These are phyloP conservation scores for Chalciporus sphaerocephalus DNA, from an alignment of 768 basidiomycete species.

Conservation along the genomic window DNA sequence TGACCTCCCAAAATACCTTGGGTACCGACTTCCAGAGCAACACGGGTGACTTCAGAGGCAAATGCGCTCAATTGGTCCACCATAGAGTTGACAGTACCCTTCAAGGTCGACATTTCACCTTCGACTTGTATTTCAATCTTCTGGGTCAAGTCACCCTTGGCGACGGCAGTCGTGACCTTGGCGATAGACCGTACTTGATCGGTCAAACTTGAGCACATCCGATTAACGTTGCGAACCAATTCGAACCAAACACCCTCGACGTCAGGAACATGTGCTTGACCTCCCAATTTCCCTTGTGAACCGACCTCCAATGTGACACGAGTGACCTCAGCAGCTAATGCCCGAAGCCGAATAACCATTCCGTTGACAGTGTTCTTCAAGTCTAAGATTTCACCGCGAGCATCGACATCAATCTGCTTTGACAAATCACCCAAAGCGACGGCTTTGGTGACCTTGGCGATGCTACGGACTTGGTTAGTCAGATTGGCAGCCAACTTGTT, in stretches of 20 bases:
- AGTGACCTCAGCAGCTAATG: slow-evolving; percentile 78
- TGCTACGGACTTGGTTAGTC: slow-evolving; percentile 55
- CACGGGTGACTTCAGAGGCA: slow-evolving; percentile 75
- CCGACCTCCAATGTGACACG: slow-evolving; percentile 83
- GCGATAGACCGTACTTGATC: slow-evolving; percentile 83
- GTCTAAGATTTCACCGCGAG: slow-evolving; percentile 84
- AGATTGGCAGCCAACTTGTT: slow-evolving; percentile 79
- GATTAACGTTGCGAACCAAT: slow-evolving; percentile 73
- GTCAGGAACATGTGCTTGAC: slow-evolving; percentile 82
- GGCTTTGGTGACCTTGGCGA: slow-evolving; percentile 61
- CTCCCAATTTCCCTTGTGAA: slow-evolving; percentile 84
- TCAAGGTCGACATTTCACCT: slow-evolving; percentile 82
- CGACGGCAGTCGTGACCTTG: slow-evolving; percentile 83
- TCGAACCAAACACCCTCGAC: slow-evolving; percentile 92
- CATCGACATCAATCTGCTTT: slow-evolving; percentile 90
- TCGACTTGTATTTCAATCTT: slow-evolving; percentile 90
- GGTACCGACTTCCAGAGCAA: slow-evolving; percentile 87
- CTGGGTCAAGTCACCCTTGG: slow-evolving; percentile 84
- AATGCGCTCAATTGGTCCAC: slow-evolving; percentile 86
- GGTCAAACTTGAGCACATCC: slow-evolving; percentile 77
- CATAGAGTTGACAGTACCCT: slow-evolving; percentile 89
- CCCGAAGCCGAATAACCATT: slow-evolving; percentile 50
- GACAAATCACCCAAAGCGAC: slow-evolving; percentile 87
- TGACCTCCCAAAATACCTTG: slow-evolving; percentile 90
- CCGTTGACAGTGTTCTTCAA: slow-evolving; percentile 61